Base-by-base conservation (phyloP, 2,329 filamentous ascomycete genomes). In the Fusarium haematococcum region DNA sequence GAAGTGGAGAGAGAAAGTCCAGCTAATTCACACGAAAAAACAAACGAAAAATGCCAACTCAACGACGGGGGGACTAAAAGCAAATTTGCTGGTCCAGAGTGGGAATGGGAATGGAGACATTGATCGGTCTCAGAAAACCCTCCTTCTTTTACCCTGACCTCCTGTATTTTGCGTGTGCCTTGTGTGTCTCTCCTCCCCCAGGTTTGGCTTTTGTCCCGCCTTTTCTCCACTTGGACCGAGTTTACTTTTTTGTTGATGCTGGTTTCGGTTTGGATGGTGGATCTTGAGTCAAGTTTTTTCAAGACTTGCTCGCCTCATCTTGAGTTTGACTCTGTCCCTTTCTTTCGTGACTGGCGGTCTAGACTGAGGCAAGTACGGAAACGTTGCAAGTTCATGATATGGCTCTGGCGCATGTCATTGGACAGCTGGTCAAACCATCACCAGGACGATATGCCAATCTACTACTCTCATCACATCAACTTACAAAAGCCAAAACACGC, bases 81-180 rank as follows among this genome's bases (percentile, higher is more conserved):
- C 56, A 45, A 62, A 37, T 62, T 61, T 62, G 32, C 59, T 23
- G 43, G 61, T 25, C 61, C 13, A 48, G 45, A 70, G 71, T 73
- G 60, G 63, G 61, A 72, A 60, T 56, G 56, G 57, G 45, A 69
- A 71, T 63, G 61, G 60, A 65, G 52, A 60, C 65, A 73, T 63
- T 16, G 56, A 56, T 39, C 56, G 13, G 39, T 27, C 56, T 62
- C 54, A 65, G 3, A 37, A 37, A 56, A 27, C 68, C 39, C 23
- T 13, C 33, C 54, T 23, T 35, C 16, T 48, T 32, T 30, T 54
- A 16, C 25, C 25, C 18, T 54, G 16, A 33, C 20, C 10, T 61
- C 43, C n/a, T 56, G 35, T 50, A 33, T 59, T 57, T 74, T n/a
- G 16, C 16, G 13, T 30, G 45, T 43, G 25, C 45, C 25, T 50